phyloP scores from a whole-genome alignment of 306 rosid genomes.

The Cicer chorassanicum region DNA sequence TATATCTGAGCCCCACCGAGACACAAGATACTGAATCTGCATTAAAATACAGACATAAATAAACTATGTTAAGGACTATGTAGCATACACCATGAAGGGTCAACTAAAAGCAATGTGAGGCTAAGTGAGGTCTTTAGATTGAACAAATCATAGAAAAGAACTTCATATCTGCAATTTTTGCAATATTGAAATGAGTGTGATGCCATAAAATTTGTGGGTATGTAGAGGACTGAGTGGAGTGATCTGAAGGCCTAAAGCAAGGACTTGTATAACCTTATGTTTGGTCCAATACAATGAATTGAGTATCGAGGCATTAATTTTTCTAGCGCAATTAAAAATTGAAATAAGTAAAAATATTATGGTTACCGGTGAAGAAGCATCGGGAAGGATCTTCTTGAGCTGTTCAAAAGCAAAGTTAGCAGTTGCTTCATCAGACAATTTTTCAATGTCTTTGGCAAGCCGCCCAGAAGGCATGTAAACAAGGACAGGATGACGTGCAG shows the following conservation, averaged over 20 bases:
- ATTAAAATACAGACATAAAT: background rate
- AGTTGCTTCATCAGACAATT: conserved; percentile 99
- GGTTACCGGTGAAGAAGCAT: conserved; percentile 86
- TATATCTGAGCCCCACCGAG: conserved; percentile 86
- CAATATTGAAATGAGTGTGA: background rate
- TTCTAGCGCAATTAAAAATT: background rate
- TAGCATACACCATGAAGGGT: background rate
- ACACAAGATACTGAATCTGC: conserved; percentile 93
- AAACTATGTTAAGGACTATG: background rate
- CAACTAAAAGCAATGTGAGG: no score
- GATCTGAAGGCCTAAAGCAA: background rate
- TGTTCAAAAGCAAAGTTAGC: conserved; percentile 78
- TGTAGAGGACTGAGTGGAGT: background rate
- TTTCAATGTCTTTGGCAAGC: conserved; percentile 96
- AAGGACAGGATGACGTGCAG: conserved; percentile 87
- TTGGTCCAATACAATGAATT: background rate
- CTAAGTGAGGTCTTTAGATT: background rate
- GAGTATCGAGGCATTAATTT: background rate
- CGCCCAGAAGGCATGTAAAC: conserved; percentile 99
- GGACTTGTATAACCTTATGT: background rate
- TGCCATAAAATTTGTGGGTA: background rate
- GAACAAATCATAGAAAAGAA: background rate
- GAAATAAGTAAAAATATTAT: background rate
- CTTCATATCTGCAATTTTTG: background rate
- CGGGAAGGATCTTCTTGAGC: conserved; percentile 90